Conservation (phyloP, 2,329 filamentous ascomycete genomes). For the Xylariaceae sp. region DNA sequence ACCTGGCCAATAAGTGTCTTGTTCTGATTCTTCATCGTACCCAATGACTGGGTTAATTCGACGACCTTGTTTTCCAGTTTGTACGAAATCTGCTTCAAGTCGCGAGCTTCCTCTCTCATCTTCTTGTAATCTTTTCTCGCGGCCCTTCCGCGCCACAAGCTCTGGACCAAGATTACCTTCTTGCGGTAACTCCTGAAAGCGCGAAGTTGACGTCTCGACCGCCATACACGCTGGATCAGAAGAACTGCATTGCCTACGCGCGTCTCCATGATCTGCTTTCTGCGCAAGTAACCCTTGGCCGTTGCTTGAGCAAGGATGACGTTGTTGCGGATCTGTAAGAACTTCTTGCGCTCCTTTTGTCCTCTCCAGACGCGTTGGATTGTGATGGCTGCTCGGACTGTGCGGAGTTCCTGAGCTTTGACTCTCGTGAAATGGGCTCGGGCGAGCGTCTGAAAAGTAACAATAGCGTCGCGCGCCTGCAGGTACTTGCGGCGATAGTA, state of each 20-base stretch:
- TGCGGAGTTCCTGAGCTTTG: conserved; percentile 73
- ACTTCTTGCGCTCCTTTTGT: conserved; percentile 79
- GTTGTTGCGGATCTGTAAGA: conserved; percentile 71
- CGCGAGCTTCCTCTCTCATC: conserved; percentile 88
- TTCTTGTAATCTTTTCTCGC: conserved; percentile 84
- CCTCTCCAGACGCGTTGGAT: conserved; percentile 96
- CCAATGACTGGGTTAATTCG: conserved; percentile 89
- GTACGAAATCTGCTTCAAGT: conserved; percentile 99
- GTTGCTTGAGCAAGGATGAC: conserved; percentile 83
- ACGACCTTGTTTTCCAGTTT: conserved; percentile 99
- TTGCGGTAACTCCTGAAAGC: conserved; percentile 83
- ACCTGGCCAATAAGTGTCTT: conserved; percentile 82
- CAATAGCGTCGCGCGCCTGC: conserved; percentile 74
- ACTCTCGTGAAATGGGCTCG: conserved; percentile 75
- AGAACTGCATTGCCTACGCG: conserved; percentile 86
- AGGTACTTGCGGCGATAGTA: conserved; percentile 92
- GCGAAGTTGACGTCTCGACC: conserved; percentile 70
- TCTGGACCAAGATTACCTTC: conserved; percentile 87
- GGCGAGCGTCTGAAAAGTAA: conserved; percentile 71
- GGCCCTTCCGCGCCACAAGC: conserved; percentile 78
- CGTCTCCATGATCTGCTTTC: conserved; percentile 89
- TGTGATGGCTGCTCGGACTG: conserved; percentile 79
- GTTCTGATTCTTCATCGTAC: conserved; percentile 91
- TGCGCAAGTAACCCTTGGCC: conserved; percentile 85
- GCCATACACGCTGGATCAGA: conserved; percentile 86